Conservation (phyloP, 352 stramenopile genomes). For the Pythium pyrilobum region DNA sequence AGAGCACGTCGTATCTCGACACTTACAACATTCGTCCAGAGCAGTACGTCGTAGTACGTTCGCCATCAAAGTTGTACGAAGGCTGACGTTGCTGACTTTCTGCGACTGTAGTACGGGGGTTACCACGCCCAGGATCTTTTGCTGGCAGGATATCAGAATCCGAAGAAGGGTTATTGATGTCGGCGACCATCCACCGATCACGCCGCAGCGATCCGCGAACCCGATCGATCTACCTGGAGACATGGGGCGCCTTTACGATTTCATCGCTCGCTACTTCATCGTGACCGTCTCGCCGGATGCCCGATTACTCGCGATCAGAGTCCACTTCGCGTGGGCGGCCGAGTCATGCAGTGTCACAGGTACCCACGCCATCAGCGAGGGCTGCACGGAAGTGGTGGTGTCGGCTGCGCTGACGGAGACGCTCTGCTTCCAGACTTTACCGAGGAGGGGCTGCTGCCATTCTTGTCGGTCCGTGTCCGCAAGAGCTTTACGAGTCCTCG, state of each 20-base stretch:
- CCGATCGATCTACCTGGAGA: conserved; percentile 60
- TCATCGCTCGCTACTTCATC: conserved; percentile 87
- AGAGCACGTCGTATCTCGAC: conserved; percentile 79
- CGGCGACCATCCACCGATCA: conserved; percentile 78
- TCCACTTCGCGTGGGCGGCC: conserved; percentile 52
- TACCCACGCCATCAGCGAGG: conserved; percentile 41
- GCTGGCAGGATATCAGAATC: conserved; percentile 17
- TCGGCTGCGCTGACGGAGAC: conserved; percentile 12
- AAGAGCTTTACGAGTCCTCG: conserved; percentile 59
- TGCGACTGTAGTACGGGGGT: conserved; percentile 24
- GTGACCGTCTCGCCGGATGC: conserved; percentile 79
- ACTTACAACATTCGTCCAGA: conserved; percentile 83
- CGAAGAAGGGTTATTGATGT: conserved; percentile 39
- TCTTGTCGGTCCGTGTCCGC: conserved; percentile 56
- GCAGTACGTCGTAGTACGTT: too few species aligned
- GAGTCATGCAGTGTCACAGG: conserved; percentile 61
- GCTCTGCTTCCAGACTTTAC: conserved; percentile 42
- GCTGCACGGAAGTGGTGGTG: conserved; percentile 28
- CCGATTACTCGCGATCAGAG: conserved; percentile 32
- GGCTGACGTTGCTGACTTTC: too few species aligned
- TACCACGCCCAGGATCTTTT: conserved; percentile 20
- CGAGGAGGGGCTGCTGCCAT: conserved; percentile 51
- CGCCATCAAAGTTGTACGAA: too few species aligned
- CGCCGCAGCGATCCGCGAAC: conserved; percentile 45
- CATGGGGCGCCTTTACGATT: conserved; percentile 76